These are phyloP conservation scores for Jasminum sambac DNA, from an alignment of 257 asterid genomes.

Conservation along the genomic window DNA sequence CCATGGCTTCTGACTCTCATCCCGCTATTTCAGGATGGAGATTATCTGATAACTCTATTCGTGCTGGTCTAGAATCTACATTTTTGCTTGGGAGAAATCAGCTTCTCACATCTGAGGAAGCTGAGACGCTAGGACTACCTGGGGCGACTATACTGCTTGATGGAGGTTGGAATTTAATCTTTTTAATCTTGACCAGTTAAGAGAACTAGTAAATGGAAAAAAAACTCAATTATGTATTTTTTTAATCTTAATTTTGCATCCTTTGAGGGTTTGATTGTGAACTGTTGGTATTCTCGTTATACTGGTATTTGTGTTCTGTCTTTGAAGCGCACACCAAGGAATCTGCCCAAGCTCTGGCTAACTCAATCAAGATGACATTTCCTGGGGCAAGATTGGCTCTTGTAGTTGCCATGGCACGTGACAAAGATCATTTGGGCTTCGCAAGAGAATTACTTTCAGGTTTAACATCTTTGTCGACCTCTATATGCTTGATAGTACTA, in stretches of 20 bases:
- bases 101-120: slow-evolving; percentile 64
- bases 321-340: slow-evolving; percentile 94
- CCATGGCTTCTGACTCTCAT: slow-evolving; percentile 15
- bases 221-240: slow-evolving; percentile 13
- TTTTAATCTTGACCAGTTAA: slow-evolving; percentile 1
- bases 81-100: slow-evolving; percentile 83
- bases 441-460: slow-evolving; percentile 79
- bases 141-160: slow-evolving; percentile 71
- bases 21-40: slow-evolving; percentile 62
- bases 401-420: slow-evolving; percentile 91
- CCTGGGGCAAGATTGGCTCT: slow-evolving; percentile 61
- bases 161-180: slow-evolving; percentile 63
- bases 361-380: slow-evolving; percentile 56
- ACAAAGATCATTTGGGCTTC: slow-evolving; percentile 86
- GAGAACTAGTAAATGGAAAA: background rate
- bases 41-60: slow-evolving; percentile 61
- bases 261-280: slow-evolving; percentile 1
- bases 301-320: slow-evolving; percentile 12
- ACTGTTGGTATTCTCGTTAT: slow-evolving; percentile 6
- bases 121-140: slow-evolving; percentile 61
- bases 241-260: background rate
- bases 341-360: slow-evolving; percentile 77
- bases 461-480: slow-evolving; percentile 31
- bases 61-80: slow-evolving; percentile 73
- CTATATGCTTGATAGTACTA: slow-evolving; percentile 16